phyloP scores from a whole-genome alignment of 768 basidiomycete species.

The Chalciporus sphaerocephalus region DNA sequence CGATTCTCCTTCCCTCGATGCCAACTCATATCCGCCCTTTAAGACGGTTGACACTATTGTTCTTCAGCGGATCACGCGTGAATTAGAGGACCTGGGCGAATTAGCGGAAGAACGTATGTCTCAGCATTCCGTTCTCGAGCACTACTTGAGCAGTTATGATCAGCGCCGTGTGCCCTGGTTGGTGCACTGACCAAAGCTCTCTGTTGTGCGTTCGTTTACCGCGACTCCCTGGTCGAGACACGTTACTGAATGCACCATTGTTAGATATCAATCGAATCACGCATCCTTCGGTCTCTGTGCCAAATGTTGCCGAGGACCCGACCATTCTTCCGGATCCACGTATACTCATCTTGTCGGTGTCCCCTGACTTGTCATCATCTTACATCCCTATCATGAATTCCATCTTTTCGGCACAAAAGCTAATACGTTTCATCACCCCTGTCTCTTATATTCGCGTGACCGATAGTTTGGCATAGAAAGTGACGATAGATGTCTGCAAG shows the following conservation, averaged over 20 bases:
- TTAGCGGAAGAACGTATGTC: slow-evolving; percentile 43
- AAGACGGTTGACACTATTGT: slow-evolving; percentile 68
- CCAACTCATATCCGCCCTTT: slow-evolving; percentile 85
- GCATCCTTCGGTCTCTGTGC: slow-evolving; percentile 29
- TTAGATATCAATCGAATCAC: slow-evolving; percentile 64
- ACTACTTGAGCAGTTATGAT: slow-evolving; percentile 6
- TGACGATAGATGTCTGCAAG: slow-evolving; percentile 95
- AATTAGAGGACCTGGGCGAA: slow-evolving; percentile 52
- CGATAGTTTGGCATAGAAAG: slow-evolving; percentile 55
- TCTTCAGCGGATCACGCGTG: slow-evolving; percentile 52
- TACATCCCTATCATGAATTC: slow-evolving; percentile 99
- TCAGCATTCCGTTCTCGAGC: not conserved
- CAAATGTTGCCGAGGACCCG: slow-evolving; percentile 30
- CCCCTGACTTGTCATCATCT: slow-evolving; percentile 81
- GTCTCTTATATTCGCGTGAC: slow-evolving; percentile 23
- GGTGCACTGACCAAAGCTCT: slow-evolving; percentile 88
- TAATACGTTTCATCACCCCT: slow-evolving; percentile 46
- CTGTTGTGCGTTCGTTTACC: slow-evolving; percentile 57
- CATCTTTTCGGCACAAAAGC: slow-evolving; percentile 97
- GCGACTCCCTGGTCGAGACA: not conserved
- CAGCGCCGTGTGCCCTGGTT: slow-evolving; percentile 71
- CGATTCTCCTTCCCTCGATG: slow-evolving; percentile 43
- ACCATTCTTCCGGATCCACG: slow-evolving; percentile 45
- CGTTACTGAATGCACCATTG: slow-evolving; percentile 21
- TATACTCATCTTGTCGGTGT: slow-evolving; percentile 82